Percentiles rank a stretch among this genome's conserved stretches.
Evolutionary conservation across 805 yeast genomes (phyloP).

Genomic region (Cyberlindnera mycetangii): DNA sequence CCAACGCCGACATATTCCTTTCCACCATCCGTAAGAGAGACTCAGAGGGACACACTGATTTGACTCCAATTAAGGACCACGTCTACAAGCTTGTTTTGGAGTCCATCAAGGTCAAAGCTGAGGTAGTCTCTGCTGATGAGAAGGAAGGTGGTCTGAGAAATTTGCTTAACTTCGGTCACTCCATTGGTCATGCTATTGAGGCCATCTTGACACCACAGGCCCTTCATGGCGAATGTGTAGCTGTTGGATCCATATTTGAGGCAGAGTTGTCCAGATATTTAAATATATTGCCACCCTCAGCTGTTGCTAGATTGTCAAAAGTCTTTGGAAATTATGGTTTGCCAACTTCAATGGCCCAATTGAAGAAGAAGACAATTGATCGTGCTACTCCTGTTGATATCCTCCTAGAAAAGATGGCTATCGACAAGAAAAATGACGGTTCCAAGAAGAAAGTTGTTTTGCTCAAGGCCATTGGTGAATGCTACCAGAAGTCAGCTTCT

Average conservation of each 20-base stretch:
- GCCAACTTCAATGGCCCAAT: slow-evolving; percentile 69
- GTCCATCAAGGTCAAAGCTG: slow-evolving; percentile 87
- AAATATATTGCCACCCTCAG: slow-evolving; percentile 87
- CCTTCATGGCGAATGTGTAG: slow-evolving; percentile 97
- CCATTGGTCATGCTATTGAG: slow-evolving; percentile 97
- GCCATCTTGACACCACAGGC: slow-evolving; percentile 97
- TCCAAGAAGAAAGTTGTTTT: slow-evolving; percentile 83
- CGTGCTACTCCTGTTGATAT: slow-evolving; percentile 75
- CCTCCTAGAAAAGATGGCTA: slow-evolving; percentile 81
- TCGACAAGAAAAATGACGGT: slow-evolving; percentile 96
- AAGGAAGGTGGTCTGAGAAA: slow-evolving; percentile 94
- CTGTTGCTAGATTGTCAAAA: slow-evolving; percentile 84
- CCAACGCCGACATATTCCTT: slow-evolving; percentile 66
- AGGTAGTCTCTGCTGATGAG: slow-evolving; percentile 90
- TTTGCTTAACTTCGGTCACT: slow-evolving; percentile 90
- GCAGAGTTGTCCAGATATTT: slow-evolving; percentile 93
- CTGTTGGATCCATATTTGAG: slow-evolving; percentile 92
- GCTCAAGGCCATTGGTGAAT: slow-evolving; percentile 80
- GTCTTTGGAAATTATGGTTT: slow-evolving; percentile 82
- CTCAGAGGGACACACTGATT: slow-evolving; percentile 52
- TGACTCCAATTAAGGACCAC: slow-evolving; percentile 67
- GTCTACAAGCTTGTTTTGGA: slow-evolving; percentile 77
- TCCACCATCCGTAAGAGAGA: slow-evolving; percentile 55
- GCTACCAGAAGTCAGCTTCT: slow-evolving; percentile 86
- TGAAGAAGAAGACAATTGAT: slow-evolving; percentile 62